Conservation (phyloP, 2,329 filamentous ascomycete genomes). For the Xylaria sp. region DNA sequence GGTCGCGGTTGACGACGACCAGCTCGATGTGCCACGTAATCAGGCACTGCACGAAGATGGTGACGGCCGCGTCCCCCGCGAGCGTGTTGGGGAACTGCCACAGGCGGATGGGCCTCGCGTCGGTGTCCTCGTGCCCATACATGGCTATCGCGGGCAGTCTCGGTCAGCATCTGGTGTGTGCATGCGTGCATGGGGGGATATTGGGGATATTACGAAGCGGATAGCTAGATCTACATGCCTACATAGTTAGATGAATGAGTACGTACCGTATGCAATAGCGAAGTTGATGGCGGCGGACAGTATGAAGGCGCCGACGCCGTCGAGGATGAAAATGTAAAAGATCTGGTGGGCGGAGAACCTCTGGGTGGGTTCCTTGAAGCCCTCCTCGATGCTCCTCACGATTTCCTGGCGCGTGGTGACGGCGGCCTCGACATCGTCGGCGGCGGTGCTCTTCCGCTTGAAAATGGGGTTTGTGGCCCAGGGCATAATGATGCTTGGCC, state of each 20-base stretch:
- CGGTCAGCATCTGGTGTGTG: too few relatives aligned
- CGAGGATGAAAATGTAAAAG: slow-evolving; percentile 52
- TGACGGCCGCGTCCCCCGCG: slow-evolving; percentile 52
- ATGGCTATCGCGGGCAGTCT: slow-evolving; percentile 42
- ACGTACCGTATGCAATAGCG: slow-evolving; percentile 52
- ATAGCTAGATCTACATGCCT: neutral
- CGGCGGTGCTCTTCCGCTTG: slow-evolving; percentile 4
- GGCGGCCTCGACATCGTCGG: slow-evolving; percentile 1
- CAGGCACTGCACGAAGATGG: slow-evolving; percentile 53
- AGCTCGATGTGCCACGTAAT: slow-evolving; percentile 56
- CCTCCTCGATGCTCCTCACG: slow-evolving; percentile 5
- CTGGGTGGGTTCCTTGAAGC: slow-evolving; percentile 39
- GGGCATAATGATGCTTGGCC: slow-evolving; percentile 21
- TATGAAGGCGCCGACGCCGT: slow-evolving; percentile 51
- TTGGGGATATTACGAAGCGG: too few relatives aligned
- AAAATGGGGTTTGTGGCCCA: slow-evolving; percentile 34
- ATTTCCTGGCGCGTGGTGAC: slow-evolving; percentile 8
- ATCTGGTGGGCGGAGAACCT: slow-evolving; percentile 48
- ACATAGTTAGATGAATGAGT: neutral
- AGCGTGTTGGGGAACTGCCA: slow-evolving; percentile 56
- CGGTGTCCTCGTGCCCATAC: slow-evolving; percentile 46
- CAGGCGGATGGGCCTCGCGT: slow-evolving; percentile 46
- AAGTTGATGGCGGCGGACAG: slow-evolving; percentile 56
- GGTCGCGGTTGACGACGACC: slow-evolving; percentile 50
- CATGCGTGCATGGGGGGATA: too few relatives aligned